Base-by-base conservation (phyloP, 2,329 filamentous ascomycete genomes). In the Verticillium albo-atrum region DNA sequence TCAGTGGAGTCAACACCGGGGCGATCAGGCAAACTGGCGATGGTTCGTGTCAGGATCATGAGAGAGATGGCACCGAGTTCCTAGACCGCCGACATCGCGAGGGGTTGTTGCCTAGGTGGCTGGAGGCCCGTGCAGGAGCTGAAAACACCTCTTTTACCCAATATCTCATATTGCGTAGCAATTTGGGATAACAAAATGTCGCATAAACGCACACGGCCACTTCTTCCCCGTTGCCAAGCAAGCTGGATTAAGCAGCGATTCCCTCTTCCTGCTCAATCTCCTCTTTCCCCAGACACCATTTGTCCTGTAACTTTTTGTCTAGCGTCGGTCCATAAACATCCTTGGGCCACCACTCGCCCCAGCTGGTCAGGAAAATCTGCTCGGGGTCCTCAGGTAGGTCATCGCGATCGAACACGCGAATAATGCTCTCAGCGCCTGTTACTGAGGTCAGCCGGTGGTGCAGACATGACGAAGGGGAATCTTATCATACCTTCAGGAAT, bases 261-360 rank as follows among this genome's bases (percentile, higher is more conserved):
- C 42, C 20, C 5, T 47, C 42, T 7, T 79, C 77, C 60, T 68
- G 73, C 65, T 83, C 81, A 59, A 83, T 76, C 30, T 78, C 70
- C 50, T 81, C 77, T 66, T 76, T 75, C 54, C 72, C 75, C 0
- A 77, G 77, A 26, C 70, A 79, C 80, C 80, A 84, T 65, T 79
- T 82, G 42, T 83, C 74, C 70, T 83, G 81, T 3, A 84, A 70
- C 1, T 64, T 62, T 69, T 76, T 75, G 57, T 84, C 78, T 3
- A 82, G 68, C 1, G 71, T 71, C 58, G 71, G 68, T 14, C 64
- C 71, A 56, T 77, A 77, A 2, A 77, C 71, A 3, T 76, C 71
- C 66, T 75, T 81, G 15, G 71, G 65, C 80, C 81, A 84, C 80
- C 80, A 84, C 70, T 84, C 80, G 1, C 81, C 81, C 81, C 80